These are phyloP conservation scores for Kuraishia piskuri DNA, from an alignment of 805 yeast species.

Conservation along the genomic window DNA sequence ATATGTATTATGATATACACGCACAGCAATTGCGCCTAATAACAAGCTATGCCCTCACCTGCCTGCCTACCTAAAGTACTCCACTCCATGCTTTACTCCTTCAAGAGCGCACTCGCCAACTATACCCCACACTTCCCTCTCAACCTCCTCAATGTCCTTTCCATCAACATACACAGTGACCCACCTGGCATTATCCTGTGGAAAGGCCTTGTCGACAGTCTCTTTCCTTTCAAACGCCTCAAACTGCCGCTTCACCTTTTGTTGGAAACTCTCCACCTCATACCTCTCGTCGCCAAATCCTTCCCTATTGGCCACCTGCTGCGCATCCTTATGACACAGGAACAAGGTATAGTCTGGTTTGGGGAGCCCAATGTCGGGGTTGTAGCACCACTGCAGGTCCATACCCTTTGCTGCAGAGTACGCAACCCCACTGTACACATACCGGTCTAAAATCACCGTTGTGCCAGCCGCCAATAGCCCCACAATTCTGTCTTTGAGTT, in stretches of 20 bases:
- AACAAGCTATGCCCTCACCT: too few relatives aligned
- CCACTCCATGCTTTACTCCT: slow-evolving; percentile 10
- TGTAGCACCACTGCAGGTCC: slow-evolving; percentile 66
- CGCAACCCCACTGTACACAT: slow-evolving; percentile 88
- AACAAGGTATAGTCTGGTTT: slow-evolving; percentile 81
- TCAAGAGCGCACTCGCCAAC: slow-evolving; percentile 10
- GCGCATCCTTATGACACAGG: slow-evolving; percentile 47
- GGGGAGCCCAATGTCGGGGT: slow-evolving; percentile 80
- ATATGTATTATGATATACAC: slow-evolving; percentile 1
- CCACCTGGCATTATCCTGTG: slow-evolving; percentile 24
- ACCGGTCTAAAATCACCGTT: slow-evolving; percentile 71
- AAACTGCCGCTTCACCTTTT: slow-evolving; percentile 58
- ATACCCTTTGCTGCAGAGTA: slow-evolving; percentile 82
- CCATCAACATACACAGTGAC: slow-evolving; percentile 51
- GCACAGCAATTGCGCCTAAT: background rate
- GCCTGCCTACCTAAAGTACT: slow-evolving; percentile 5
- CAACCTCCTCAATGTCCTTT: slow-evolving; percentile 48
- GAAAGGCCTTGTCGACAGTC: background rate
- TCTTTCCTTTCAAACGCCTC: slow-evolving; percentile 22
- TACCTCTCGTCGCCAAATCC: slow-evolving; percentile 96
- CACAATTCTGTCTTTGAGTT: slow-evolving; percentile 41
- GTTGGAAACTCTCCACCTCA: slow-evolving; percentile 69
- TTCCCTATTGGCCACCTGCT: slow-evolving; percentile 39
- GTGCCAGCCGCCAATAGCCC: slow-evolving; percentile 39
- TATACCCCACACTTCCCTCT: slow-evolving; percentile 31